Base-by-base conservation (phyloP, 176 grass and related monocot species). In the Puya raimondii region DNA sequence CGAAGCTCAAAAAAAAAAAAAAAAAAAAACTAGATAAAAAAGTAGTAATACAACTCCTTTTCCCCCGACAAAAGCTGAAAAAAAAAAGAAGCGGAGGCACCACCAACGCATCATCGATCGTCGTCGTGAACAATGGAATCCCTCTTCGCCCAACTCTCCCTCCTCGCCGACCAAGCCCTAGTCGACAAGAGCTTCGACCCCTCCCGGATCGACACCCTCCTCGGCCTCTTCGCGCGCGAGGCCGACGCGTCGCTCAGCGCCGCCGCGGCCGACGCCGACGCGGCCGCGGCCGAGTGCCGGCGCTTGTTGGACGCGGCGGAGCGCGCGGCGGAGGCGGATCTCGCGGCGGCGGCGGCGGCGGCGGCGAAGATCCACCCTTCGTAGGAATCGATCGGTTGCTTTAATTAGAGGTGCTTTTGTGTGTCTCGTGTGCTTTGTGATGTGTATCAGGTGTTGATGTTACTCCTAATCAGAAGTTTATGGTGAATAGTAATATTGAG, bases 81-180 rank as follows among this genome's bases (percentile, higher is more conserved):
- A 26, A 26, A 26, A 26, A 26, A 26, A 26, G 2, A 26, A 26
- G 2, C 25, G 25, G 2, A 2, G 25, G 25, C 25, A 26, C 25
- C 25, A 26, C 25, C 25, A 26, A 26, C 25, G 25, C 25, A 29
- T 29, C 27, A 29, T 2, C 27, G 27, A 29, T 29, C 27, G 27
- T 29, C 27, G 27, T 29, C 27, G 27, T 29, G 1, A 3, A 29
- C 27, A 29, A 76, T 76, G 74, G 74, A 76, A 58, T 64, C 74
- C 12, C 64, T 76, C 6, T 76, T 76, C 74, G 66, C 74, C 26
- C 74, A 49, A 27, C 65, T 76, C 74, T 68, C 74, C 64, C n/a
- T 25, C 27, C 65, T 76, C 27, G 74, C 64, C 26, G 48, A 59
- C 65, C 64, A 76, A 48, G 74, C 74, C 12, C 65, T 76, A 16